Evolutionary conservation across 2,329 filamentous ascomycete genomes (phyloP).

Genomic region (Furcasterigmium furcatum): DNA sequence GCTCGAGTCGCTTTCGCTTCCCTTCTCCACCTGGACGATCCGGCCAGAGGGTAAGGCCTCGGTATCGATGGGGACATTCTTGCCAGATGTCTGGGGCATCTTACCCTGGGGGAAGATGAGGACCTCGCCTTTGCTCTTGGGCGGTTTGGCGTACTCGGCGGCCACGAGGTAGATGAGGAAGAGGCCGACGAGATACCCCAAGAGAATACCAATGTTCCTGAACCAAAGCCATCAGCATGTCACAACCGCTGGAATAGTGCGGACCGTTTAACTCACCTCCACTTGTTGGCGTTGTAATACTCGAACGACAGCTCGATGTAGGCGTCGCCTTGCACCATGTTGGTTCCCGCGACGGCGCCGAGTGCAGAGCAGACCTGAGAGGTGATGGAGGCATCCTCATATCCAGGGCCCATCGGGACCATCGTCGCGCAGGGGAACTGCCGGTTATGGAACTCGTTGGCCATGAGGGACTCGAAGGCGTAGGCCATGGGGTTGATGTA

Average conservation of each 20-base stretch:
- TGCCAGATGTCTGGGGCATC: slow-evolving; percentile 58
- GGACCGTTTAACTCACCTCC: too few species aligned
- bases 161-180: slow-evolving; percentile 49
- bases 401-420: slow-evolving; percentile 1
- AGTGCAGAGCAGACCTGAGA: slow-evolving; percentile 1
- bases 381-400: not conserved
- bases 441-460: slow-evolving; percentile 59
- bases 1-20: slow-evolving; percentile 2
- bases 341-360: not conserved
- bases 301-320: slow-evolving; percentile 1
- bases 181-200: slow-evolving; percentile 52
- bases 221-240: too few species aligned
- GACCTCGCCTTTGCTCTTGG: slow-evolving; percentile 50
- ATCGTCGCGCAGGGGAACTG: slow-evolving; percentile 8
- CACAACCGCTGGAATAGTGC: not conserved
- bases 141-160: slow-evolving; percentile 39
- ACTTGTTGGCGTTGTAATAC: slow-evolving; percentile 4
- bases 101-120: slow-evolving; percentile 50
- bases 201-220: slow-evolving; percentile 55
- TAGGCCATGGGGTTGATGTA: slow-evolving; percentile 51
- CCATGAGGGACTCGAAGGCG: slow-evolving; percentile 62
- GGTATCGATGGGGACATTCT: slow-evolving; percentile 34
- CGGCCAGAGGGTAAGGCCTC: slow-evolving; percentile 21
- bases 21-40: slow-evolving; percentile 12
- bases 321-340: not conserved